Evolutionary conservation across 441 rosid species (phyloP).

Genomic region (Pelargonium citronellum): DNA sequence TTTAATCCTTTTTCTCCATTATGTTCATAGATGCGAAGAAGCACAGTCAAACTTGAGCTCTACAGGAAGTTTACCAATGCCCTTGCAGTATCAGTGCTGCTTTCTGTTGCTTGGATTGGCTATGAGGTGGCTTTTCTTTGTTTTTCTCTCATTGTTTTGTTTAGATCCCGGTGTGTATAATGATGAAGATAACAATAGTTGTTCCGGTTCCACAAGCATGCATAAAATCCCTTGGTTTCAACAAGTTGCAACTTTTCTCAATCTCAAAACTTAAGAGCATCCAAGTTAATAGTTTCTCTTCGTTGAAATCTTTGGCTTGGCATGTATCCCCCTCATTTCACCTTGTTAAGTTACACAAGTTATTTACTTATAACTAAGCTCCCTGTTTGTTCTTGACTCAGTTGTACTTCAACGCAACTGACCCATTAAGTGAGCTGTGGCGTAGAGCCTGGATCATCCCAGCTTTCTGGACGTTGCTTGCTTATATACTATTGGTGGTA

Average conservation of each 20-base stretch:
- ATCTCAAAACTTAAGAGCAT: background rate
- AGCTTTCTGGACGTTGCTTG: conserved; percentile 48
- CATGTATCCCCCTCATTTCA: background rate
- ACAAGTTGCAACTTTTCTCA: background rate
- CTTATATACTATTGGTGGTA: conserved; percentile 37
- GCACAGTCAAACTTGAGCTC: conserved; percentile 38
- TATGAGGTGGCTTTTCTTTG: conserved; percentile 33
- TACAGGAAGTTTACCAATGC: conserved; percentile 40
- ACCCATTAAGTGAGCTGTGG: conserved; percentile 51
- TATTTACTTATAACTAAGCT: conserved; percentile 10
- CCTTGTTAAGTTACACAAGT: background rate
- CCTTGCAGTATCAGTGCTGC: conserved; percentile 42
- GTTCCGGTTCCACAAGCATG: background rate
- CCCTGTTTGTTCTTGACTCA: conserved; percentile 21
- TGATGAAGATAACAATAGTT: background rate
- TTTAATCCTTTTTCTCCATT: background rate
- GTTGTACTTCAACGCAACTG: conserved; percentile 48
- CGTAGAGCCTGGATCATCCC: conserved; percentile 48
- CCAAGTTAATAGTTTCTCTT: background rate
- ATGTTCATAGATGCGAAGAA: conserved; percentile 29
- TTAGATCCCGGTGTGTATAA: background rate
- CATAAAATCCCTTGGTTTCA: background rate
- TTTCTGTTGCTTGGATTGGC: conserved; percentile 50
- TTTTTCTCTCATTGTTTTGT: conserved; percentile 7
- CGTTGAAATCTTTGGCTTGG: background rate